Conservation (phyloP, 176 grass and related monocot species). For the Themeda triandra region DNA sequence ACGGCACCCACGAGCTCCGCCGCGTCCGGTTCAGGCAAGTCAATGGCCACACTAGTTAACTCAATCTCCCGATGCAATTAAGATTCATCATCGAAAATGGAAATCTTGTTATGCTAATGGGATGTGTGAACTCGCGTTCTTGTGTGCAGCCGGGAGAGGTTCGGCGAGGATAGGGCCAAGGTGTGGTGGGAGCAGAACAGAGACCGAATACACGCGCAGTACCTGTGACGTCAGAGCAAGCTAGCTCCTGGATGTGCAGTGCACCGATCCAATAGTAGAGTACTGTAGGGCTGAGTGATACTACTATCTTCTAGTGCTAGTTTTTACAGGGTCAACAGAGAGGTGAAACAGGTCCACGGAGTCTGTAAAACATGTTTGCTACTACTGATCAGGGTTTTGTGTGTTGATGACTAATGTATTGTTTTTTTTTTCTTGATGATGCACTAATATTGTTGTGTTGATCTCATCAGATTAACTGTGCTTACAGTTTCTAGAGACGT, state of each 20-base stretch:
- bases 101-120: neutral
- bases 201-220: conserved; percentile 86
- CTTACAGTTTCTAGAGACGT: neutral
- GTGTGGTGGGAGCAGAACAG: conserved; percentile 95
- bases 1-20: too few species aligned
- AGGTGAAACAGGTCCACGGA: neutral
- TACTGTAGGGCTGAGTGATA: too few species aligned
- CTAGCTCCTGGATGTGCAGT: neutral
- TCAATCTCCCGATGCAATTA: neutral
- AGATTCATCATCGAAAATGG: too few species aligned
- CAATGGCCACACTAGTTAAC: too few species aligned
- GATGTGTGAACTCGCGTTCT: neutral
- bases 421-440: conserved; percentile 13
- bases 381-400: conserved; percentile 15
- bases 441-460: neutral
- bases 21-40: too few species aligned
- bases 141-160: conserved; percentile 68
- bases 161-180: conserved; percentile 84
- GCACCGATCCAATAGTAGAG: too few species aligned
- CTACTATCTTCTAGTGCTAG: neutral
- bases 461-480: neutral
- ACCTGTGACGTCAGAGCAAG: conserved; percentile 44
- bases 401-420: neutral
- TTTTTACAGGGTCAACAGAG: conserved; percentile 31
- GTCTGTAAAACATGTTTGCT: conserved; percentile 14